Evolutionary conservation across 164 flowering plant genomes (phyloP), one percentile per base, ranked within the genome.

Genomic region (Tetracentron sinense): DNA sequence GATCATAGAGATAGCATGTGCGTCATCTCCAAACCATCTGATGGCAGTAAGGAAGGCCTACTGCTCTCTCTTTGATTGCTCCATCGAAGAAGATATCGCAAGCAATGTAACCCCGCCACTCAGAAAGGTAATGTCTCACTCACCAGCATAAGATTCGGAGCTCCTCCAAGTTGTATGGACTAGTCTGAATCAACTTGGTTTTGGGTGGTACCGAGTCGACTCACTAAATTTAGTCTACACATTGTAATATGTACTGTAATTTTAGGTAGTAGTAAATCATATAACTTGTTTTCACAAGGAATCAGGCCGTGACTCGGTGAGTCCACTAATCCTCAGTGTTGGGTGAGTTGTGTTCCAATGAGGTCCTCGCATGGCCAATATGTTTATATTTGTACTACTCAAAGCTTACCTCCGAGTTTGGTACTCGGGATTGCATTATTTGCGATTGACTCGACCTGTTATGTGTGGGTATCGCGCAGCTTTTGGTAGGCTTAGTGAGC

Each of bases 81-180:
- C 97, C 15, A 72, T 91, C 6, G 97, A 91, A 77, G 97, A 91
- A 69, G 89, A 85, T 60, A 80, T 91, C 27, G 42, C 52, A 31
- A 54, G 65, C 54, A 33, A 54, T 23, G 74, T 81, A 49, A 19
- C 77, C 29, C 38, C 35, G 23, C 83, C 90, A 12, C 52, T 82
- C 14, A 71, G 66, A 66, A 88, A 86, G 92, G 94, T 85, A 78
- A 56, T n/a, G 6, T 42, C 22, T 27, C 12, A 5, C 26, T 60
- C 38, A 50, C 21, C 20, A 8, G 21, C 12, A 49, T 22, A 15
- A 49, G 22, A 49, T 49, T 16, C 19, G 7, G 20, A 11, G 22
- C 7, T 49, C 20, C 22, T 33, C 44, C 44, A 1, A 38, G 14
- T 38, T 38, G 8, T 38, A 4, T 10, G 2, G 14, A 38, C 44